Evolutionary conservation across 768 basidiomycete genomes (phyloP), one percentile per base, ranked within the genome.

Genomic region (Omphalotus guepiniiformis): DNA sequence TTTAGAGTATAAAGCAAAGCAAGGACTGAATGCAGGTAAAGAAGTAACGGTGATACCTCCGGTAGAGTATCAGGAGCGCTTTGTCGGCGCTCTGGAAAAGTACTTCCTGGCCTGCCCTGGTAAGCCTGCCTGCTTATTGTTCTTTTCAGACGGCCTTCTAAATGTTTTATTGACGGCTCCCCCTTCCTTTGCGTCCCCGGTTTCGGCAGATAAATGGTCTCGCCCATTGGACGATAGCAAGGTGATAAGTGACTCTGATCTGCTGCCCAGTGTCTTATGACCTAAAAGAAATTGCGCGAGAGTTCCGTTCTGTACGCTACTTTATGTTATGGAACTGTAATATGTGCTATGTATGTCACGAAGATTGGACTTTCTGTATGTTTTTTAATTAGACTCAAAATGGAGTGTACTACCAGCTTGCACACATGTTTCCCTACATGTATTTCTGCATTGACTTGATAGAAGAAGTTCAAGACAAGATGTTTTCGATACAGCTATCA

Each of bases 1-100:
- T 0, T 68, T 93, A 6, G 89, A 93, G 63, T 88, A 88, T 63
- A 86, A 88, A 59, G 87, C 87, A 7, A 93, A 93, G 62, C 82
- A 87, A 36, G 82, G 79, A 4, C 69, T 91, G 11, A 80, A 80
- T 38, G 68, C 80, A 3, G 79, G 78, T 2, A 83, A 88, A 52
- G 83, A 89, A 27, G 80, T 88, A 7, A 92, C 88, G 0, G 84
- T 91, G 12, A 73, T 92, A 34, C 88, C 88, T 1, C 88, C 88
- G 2, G 69, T 76, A 3, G 87, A 90, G 60, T 92, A 92, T 58
- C 80, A 85, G 42, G 82, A 88, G 34, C 75, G 88, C 0, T 89
- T 92, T 54, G 75, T 86, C 39, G 78, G 63, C 46, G 79, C 88
- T 3, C 67, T 92, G 49, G 82, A 86, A 42, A 70, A 76, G 8